A percentile compares a stretch with the other conserved stretches of the same genome.
Evolutionary conservation across 139 green algal species (phyloP).

Genomic region (Chlorella sp.): DNA sequence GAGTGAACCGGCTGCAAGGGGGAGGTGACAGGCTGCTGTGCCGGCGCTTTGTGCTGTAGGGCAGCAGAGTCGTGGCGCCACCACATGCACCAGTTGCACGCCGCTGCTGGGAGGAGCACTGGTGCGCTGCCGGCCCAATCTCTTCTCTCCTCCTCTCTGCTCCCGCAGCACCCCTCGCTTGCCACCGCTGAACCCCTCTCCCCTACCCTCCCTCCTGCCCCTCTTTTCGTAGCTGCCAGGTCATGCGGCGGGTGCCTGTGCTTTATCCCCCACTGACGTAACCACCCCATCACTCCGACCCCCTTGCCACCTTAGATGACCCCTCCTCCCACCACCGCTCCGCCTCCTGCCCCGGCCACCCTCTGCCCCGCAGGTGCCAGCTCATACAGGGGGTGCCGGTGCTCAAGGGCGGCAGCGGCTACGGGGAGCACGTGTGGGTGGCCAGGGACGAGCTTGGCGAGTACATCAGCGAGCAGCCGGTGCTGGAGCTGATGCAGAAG

Average conservation of each 20-base stretch:
- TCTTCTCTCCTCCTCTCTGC: too few species aligned
- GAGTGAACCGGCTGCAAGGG: too few species aligned
- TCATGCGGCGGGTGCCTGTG: not conserved
- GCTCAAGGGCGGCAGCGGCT: constrained; percentile 31
- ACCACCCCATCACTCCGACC: too few species aligned
- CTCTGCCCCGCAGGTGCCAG: constrained; percentile 31
- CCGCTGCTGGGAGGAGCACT: too few species aligned
- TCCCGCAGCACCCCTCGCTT: too few species aligned
- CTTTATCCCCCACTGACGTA: too few species aligned
- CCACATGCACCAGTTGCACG: too few species aligned
- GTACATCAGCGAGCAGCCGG: constrained; percentile 39
- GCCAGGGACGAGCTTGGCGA: constrained; percentile 56
- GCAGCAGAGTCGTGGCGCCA: too few species aligned
- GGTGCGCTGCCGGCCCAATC: too few species aligned
- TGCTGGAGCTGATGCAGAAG: constrained; percentile 42
- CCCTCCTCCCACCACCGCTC: not conserved
- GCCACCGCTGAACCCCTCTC: too few species aligned
- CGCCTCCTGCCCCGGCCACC: not conserved
- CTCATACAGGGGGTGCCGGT: constrained; percentile 40
- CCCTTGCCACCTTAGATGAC: not conserved
- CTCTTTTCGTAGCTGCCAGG: not conserved
- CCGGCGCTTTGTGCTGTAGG: too few species aligned
- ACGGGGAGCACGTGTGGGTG: constrained; percentile 49
- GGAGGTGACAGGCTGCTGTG: too few species aligned
- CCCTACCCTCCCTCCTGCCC: not conserved